phyloP scores from a whole-genome alignment of 2,329 filamentous ascomycete species.

The Mycosphaerella arachidis region DNA sequence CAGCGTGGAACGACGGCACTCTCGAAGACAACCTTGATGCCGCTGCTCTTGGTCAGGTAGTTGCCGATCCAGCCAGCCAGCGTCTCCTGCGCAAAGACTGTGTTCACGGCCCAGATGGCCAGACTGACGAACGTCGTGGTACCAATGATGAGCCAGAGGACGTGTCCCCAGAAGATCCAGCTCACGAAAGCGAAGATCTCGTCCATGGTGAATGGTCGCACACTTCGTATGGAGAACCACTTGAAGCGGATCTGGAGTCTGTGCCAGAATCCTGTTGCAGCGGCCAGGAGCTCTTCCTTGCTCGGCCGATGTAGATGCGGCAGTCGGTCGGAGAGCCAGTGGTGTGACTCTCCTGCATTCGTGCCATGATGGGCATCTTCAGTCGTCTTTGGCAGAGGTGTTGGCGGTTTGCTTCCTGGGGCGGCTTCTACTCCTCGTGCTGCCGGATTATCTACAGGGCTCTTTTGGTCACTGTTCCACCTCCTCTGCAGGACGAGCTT shows the following conservation, averaged over 20 bases:
- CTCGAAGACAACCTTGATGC: constrained; percentile 91
- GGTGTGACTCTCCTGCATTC: constrained; percentile 15
- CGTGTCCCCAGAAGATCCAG: constrained; percentile 88
- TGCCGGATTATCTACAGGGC: constrained; percentile 4
- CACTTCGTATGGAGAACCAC: constrained; percentile 93
- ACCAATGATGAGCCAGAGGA: constrained; percentile 92
- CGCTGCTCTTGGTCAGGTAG: constrained; percentile 89
- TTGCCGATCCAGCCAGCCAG: constrained; percentile 90
- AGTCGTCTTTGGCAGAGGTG: constrained; percentile 17
- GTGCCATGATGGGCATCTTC: constrained; percentile 14
- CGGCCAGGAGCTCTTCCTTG: constrained; percentile 87
- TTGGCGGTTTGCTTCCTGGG: constrained; percentile 10
- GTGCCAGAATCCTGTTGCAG: constrained; percentile 89
- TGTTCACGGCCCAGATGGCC: constrained; percentile 84
- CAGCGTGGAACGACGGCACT: constrained; percentile 96
- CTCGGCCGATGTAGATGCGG: constrained; percentile 76
- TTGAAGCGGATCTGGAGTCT: constrained; percentile 89
- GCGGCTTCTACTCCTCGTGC: constrained; percentile 20
- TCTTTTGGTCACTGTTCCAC: constrained; percentile 18
- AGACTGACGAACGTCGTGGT: constrained; percentile 97
- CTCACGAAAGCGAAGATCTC: constrained; percentile 95
- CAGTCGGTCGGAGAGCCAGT: constrained; percentile 51
- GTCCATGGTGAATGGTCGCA: constrained; percentile 89
- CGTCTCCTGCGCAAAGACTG: constrained; percentile 94
- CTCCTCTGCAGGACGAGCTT: constrained; percentile 16